Evolutionary conservation across 345 rosid genomes (phyloP), one percentile per base, ranked within the genome.

Genomic region (Citrus medica): DNA sequence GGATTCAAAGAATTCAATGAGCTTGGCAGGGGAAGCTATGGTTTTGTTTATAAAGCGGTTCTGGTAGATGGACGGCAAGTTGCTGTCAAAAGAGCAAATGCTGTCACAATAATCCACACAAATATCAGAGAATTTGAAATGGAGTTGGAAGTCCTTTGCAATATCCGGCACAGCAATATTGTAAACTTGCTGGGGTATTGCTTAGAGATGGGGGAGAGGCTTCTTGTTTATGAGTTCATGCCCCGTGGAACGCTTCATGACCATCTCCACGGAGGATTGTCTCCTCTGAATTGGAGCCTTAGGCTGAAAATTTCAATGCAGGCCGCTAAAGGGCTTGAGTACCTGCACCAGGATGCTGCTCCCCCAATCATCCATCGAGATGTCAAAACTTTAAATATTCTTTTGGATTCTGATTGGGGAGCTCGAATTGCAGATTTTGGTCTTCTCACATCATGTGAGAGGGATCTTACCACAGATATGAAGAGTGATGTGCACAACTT

Each of bases 1-100:
- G 98, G 98, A 16, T 95, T 95, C 86, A 95, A 92, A 81, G 97
- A 95, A 84, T 95, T 95, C 84, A 95, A 91, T 37, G 97, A 90
- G 86, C 89, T 95, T 56, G 98, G 98, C 2, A 83, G 96, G 78
- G 98, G 98, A 82, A 93, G 93, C 84, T 93, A 89, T 46, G 96
- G 99, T 66, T 95, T 95, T 38, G 99, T 93, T 75, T 95, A 93
- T 82, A 93, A 88, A 80, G 98, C 97, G 24, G 84, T 91, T 65
- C 80, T 95, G 30, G 66, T 93, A 0, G 98, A 95, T 53, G 99
- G 99, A 30, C 85, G 87, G 59, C 96, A 91, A 80, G 99, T 93
- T 48, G 98, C 97, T 5, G 94, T 93, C 38, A 95, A 93, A 82
- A 88, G 98, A 76, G 97, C 98, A 4, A 95, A 95, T 73, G 99